These are phyloP conservation scores for Leptodermis oblonga DNA, from an alignment of 257 asterid species.

Conservation along the genomic window DNA sequence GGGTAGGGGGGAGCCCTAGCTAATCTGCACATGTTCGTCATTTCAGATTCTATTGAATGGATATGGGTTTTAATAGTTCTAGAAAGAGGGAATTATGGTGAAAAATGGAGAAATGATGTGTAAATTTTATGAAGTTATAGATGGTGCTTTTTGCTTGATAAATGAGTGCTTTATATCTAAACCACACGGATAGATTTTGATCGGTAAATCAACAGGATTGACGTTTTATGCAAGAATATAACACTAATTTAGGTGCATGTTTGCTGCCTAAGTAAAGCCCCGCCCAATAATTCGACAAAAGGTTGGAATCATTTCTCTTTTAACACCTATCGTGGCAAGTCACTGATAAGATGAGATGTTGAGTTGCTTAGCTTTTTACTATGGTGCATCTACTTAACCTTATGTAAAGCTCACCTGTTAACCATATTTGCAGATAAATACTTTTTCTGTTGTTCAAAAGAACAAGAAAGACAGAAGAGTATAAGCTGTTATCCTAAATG, in stretches of 20 bases:
- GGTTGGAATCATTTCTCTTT: background rate
- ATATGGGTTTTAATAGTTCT: background rate
- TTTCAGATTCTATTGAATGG: background rate
- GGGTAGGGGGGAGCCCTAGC: background rate
- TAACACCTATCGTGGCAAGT: background rate
- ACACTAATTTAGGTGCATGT: background rate
- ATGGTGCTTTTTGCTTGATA: background rate
- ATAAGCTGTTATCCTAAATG: too few species aligned
- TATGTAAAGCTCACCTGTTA: too few species aligned
- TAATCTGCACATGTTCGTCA: too few species aligned
- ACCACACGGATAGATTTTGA: background rate
- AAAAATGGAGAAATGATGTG: too few species aligned
- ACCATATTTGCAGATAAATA: too few species aligned
- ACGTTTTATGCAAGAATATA: background rate
- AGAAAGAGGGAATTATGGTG: background rate
- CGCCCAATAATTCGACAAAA: background rate
- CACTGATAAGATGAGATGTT: background rate
- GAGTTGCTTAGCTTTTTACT: background rate
- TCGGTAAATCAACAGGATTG: too few species aligned
- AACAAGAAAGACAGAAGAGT: too few species aligned
- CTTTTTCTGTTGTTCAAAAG: too few species aligned
- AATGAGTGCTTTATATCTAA: background rate
- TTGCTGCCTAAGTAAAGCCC: background rate
- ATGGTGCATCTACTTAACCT: too few species aligned
- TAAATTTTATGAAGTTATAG: too few species aligned